Base-by-base conservation (phyloP, 208 protist genomes). In the Leishmania tropica region DNA sequence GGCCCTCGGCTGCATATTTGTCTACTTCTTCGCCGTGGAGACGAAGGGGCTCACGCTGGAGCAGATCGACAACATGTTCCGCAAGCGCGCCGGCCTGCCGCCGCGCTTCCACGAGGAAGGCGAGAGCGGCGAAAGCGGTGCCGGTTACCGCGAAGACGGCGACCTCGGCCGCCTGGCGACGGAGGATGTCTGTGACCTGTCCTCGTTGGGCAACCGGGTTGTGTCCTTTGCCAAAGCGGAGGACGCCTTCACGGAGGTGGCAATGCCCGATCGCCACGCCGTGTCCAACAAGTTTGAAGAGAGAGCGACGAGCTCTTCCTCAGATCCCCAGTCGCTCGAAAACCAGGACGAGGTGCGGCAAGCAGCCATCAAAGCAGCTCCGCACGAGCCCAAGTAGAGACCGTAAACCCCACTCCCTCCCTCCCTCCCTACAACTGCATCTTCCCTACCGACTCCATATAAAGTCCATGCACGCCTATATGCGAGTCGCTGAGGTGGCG, bases 21-120 rank as follows among this genome's bases (percentile, higher is more conserved):
- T 98, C 45, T 96, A 90, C 81, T 94, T 96, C 74, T 96, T 93
- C 78, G 89, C 92, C 21, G 92, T 97, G 28, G 95, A 98, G 85
- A 98, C 95, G 31, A 98, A 97, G 79, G 94, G 93, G 4, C 80
- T 96, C 1, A 85, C 94, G 31, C 90, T 98, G 76, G 93, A 97
- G 87, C 83, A 97, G 83, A 94, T 98, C 78, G 92, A 97, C 75
- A 89, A 93, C 53, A 81, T 95, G 64, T 97, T 97, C 84, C 85
- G 88, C 80, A 78, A 82, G 72, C 87, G 88, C 47, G 91, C 91
- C 3, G 89, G 89, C 53, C 71, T 94, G 65, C 83, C 84, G 78
- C 78, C 84, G 40, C 47, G 83, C 70, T 85, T 77, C 78, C 72
- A 85, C 73, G 76, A 83, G 48, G 78, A 31, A 35, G 85, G 76